Evolutionary conservation across 148 eudicot species (phyloP).

Genomic region (Arctostaphylos glauca): DNA sequence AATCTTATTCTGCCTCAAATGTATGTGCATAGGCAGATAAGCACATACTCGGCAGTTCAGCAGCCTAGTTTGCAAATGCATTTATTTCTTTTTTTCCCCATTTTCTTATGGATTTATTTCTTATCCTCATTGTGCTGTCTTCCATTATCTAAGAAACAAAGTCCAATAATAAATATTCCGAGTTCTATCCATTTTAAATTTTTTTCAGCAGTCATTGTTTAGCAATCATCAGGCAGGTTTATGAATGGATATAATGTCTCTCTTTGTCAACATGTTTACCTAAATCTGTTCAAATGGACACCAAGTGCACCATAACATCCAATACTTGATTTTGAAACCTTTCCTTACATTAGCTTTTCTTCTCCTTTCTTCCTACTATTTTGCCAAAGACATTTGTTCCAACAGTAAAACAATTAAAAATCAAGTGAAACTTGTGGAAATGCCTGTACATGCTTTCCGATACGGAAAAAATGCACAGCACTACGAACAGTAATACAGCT

Average conservation of each 20-base stretch:
- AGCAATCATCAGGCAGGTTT: neutral
- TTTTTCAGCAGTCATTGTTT: neutral
- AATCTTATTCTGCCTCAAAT: neutral
- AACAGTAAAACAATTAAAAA: neutral
- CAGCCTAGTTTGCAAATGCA: neutral
- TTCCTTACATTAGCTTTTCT: neutral
- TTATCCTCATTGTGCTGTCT: neutral
- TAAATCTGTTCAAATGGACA: neutral
- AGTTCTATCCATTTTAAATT: neutral
- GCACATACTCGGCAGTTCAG: no score
- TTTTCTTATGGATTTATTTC: neutral
- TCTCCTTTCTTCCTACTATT: neutral
- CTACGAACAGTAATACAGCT: neutral
- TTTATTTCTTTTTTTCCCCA: neutral
- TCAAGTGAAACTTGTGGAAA: neutral
- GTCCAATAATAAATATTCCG: neutral
- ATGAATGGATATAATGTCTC: constrained; percentile 16
- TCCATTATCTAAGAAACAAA: neutral
- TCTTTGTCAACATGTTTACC: neutral
- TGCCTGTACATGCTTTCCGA: neutral
- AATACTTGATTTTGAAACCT: neutral
- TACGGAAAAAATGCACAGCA: neutral
- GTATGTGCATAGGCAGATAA: neutral
- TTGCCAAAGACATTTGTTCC: neutral
- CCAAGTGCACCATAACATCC: neutral